These are phyloP conservation scores for Blastomyces gilchristii DNA, from an alignment of 2,329 filamentous ascomycete species.

Conservation along the genomic window DNA sequence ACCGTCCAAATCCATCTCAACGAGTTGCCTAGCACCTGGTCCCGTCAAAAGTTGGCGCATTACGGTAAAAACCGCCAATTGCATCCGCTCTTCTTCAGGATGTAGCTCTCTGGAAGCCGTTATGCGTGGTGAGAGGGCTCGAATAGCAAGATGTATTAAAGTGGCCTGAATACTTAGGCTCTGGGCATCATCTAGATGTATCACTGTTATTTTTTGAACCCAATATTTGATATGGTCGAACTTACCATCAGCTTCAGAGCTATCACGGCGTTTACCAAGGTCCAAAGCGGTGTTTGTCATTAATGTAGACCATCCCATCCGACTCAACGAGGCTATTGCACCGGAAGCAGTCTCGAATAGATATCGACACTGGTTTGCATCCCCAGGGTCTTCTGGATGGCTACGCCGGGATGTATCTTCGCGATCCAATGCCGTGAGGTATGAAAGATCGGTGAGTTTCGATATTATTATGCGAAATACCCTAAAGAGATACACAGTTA, in stretches of 20 bases:
- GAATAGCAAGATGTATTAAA: slow-evolving; percentile 12
- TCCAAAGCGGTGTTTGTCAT: slow-evolving; percentile 50
- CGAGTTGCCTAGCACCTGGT: slow-evolving; percentile 30
- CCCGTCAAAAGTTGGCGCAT: slow-evolving; percentile 42
- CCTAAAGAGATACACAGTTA: slow-evolving; percentile 18
- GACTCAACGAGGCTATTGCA: slow-evolving; percentile 57
- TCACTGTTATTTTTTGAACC: background rate
- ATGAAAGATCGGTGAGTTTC: slow-evolving; percentile 26
- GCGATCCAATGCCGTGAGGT: slow-evolving; percentile 16
- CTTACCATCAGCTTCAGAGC: slow-evolving; percentile 47
- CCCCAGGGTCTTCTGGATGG: slow-evolving; percentile 44
- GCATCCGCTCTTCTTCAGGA: slow-evolving; percentile 53
- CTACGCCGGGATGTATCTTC: slow-evolving; percentile 27
- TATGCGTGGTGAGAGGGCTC: slow-evolving; percentile 8
- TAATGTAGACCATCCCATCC: slow-evolving; percentile 60
- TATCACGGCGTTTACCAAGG: slow-evolving; percentile 34
- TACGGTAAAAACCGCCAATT: slow-evolving; percentile 59
- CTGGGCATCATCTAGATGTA: slow-evolving; percentile 18
- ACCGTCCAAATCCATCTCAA: slow-evolving; percentile 52
- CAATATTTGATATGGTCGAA: background rate
- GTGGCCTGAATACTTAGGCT: slow-evolving; percentile 18
- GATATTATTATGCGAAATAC: slow-evolving; percentile 30
- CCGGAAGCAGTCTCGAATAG: slow-evolving; percentile 66
- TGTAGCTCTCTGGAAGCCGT: slow-evolving; percentile 1
- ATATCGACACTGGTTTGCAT: slow-evolving; percentile 67